Evolutionary conservation across 257 asterid genomes (phyloP).

Genomic region (Fraxinus quadrangulata): DNA sequence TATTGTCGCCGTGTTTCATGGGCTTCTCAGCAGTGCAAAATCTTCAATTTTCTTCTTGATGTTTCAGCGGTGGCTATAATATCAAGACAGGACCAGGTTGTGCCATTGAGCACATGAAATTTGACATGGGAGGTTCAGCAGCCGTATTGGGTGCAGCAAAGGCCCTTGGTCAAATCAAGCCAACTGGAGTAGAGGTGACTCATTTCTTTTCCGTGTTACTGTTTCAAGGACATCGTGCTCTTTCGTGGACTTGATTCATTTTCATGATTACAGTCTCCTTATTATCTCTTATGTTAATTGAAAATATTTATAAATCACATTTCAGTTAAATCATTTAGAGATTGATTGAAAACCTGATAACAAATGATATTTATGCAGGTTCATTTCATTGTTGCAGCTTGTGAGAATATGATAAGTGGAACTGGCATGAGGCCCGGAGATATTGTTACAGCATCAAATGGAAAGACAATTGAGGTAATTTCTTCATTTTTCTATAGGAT

Average conservation of each 20-base stretch:
- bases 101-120: conserved; percentile 86
- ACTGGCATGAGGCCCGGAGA: conserved; percentile 73
- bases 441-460: conserved; percentile 59
- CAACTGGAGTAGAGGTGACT: conserved; percentile 91
- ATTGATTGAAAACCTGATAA: conserved; percentile 17
- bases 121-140: conserved; percentile 99
- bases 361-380: conserved; percentile 39
- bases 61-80: conserved; percentile 93
- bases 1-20: background rate
- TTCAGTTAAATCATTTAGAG: background rate
- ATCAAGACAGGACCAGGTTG: conserved; percentile 96
- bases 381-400: conserved; percentile 65
- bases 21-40: background rate
- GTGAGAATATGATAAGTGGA: conserved; percentile 77
- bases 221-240: conserved; percentile 12
- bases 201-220: conserved; percentile 6
- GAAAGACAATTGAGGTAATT: conserved; percentile 64
- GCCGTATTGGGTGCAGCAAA: conserved; percentile 98
- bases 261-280: conserved; percentile 9
- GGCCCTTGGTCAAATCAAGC: conserved; percentile 94
- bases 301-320: background rate
- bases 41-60: conserved; percentile 17
- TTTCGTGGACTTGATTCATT: conserved; percentile 13
- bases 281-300: background rate
- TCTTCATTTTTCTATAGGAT: conserved; percentile 7